phyloP scores from a whole-genome alignment of 495 filamentous ascomycete genomes.

The Mycothermus thermophilus region DNA sequence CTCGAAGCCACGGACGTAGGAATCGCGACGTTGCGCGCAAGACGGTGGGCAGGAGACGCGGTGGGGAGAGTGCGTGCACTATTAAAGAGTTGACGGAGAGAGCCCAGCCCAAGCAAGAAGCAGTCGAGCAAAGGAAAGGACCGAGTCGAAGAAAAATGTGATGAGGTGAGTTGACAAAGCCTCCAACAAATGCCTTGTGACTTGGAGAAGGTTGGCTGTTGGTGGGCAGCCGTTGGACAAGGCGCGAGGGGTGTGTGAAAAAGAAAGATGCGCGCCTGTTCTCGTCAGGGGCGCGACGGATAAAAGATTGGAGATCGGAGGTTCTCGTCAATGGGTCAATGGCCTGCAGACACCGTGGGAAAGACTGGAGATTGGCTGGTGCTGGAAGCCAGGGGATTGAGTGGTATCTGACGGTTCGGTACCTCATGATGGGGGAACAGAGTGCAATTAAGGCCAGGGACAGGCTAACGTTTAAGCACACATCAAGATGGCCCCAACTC shows the following conservation, averaged over 20 bases:
- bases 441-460: conserved; percentile 9
- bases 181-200: too few relatives aligned
- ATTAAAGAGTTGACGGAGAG: too few relatives aligned
- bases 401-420: conserved; percentile 7
- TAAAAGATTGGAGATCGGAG: conserved; percentile 2
- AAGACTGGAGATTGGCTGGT: conserved; percentile 14
- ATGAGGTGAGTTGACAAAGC: too few relatives aligned
- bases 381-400: conserved; percentile 6
- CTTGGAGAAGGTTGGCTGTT: too few relatives aligned
- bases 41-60: too few relatives aligned
- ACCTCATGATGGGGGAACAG: conserved; percentile 3
- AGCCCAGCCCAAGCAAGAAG: conserved; percentile 1
- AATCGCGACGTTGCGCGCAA: too few relatives aligned
- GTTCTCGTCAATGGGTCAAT: conserved; percentile 1
- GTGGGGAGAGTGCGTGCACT: too few relatives aligned
- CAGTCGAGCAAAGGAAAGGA: conserved; percentile 2
- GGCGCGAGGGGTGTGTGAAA: conserved; percentile 3
- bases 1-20: too few relatives aligned
- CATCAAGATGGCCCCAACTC: too few relatives aligned
- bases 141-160: conserved; percentile 1
- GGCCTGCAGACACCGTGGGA: too few relatives aligned
- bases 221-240: too few relatives aligned
- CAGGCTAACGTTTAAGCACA: too few relatives aligned
- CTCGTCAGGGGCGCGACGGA: conserved; percentile 6
- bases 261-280: conserved; percentile 3